Evolutionary conservation across 306 rosid species (phyloP).

Genomic region (Carpinus viminea): DNA sequence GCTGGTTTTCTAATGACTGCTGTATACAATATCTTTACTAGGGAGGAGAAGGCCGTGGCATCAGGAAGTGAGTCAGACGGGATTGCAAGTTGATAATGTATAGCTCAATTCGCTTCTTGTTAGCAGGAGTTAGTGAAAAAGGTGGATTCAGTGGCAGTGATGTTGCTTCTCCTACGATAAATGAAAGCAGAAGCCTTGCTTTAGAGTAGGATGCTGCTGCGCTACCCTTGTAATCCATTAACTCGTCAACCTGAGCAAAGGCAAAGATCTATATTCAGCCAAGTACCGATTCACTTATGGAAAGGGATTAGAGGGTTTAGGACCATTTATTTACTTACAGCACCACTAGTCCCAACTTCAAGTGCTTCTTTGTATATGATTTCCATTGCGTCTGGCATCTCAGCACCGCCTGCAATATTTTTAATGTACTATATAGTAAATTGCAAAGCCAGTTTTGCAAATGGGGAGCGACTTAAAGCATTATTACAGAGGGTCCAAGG

Average conservation of each 20-base stretch:
- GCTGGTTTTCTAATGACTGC: slow-evolving; percentile 18
- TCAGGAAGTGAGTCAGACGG: slow-evolving; percentile 42
- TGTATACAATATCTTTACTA: slow-evolving; percentile 40
- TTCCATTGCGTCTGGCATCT: slow-evolving; percentile 95
- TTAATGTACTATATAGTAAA: neutral
- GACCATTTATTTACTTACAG: slow-evolving; percentile 53
- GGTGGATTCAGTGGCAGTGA: slow-evolving; percentile 74
- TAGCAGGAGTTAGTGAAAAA: slow-evolving; percentile 51
- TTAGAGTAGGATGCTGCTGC: slow-evolving; percentile 71
- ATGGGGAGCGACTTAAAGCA: slow-evolving; percentile 8
- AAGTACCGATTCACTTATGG: slow-evolving; percentile 9
- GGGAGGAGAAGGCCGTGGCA: slow-evolving; percentile 43
- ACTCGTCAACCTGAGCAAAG: slow-evolving; percentile 70
- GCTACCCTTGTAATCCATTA: slow-evolving; percentile 53
- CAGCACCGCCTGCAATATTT: slow-evolving; percentile 39
- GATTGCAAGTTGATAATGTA: slow-evolving; percentile 58
- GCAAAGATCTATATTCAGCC: slow-evolving; percentile 6
- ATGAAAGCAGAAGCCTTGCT: slow-evolving; percentile 79
- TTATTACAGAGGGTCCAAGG: neutral
- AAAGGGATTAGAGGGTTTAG: slow-evolving; percentile 10
- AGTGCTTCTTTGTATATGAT: slow-evolving; percentile 54
- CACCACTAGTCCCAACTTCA: slow-evolving; percentile 56
- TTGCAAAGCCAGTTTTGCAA: neutral
- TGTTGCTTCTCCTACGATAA: slow-evolving; percentile 73
- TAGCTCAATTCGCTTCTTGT: slow-evolving; percentile 63